These are phyloP conservation scores for Porogramme epimiltina DNA, from an alignment of 1,284 basidiomycete genomes.

Conservation along the genomic window DNA sequence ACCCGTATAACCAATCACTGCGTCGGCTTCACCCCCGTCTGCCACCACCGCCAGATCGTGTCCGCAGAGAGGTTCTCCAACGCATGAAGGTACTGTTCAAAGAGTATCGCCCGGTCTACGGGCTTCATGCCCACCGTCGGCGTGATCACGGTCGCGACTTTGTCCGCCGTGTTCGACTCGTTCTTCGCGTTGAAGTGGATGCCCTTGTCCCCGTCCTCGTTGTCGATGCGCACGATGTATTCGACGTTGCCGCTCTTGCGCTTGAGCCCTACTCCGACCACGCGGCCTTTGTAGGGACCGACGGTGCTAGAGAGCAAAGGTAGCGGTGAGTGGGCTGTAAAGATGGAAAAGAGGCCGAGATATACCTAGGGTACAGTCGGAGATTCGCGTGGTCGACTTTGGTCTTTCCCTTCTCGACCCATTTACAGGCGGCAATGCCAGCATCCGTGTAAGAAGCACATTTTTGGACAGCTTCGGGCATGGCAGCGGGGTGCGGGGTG, in stretches of 20 bases:
- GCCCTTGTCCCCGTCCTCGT: constrained; percentile 7
- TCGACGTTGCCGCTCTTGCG: background rate
- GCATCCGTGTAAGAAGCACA: background rate
- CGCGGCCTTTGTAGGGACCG: background rate
- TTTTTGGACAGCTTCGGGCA: background rate
- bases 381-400: background rate
- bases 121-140: background rate
- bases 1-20: no score
- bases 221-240: constrained; percentile 8
- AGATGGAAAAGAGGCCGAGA: background rate
- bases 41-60: background rate
- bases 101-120: background rate
- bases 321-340: background rate
- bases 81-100: constrained; percentile 1
- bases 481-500: no score
- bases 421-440: background rate
- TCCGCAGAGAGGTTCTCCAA: background rate
- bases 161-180: constrained; percentile 1
- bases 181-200: constrained; percentile 13
- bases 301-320: background rate
- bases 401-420: background rate
- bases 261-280: background rate
- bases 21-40: background rate
- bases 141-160: background rate
- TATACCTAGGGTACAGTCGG: background rate